Base-by-base conservation (phyloP, 2,329 filamentous ascomycete species). In the Paracamarosporium sp. region DNA sequence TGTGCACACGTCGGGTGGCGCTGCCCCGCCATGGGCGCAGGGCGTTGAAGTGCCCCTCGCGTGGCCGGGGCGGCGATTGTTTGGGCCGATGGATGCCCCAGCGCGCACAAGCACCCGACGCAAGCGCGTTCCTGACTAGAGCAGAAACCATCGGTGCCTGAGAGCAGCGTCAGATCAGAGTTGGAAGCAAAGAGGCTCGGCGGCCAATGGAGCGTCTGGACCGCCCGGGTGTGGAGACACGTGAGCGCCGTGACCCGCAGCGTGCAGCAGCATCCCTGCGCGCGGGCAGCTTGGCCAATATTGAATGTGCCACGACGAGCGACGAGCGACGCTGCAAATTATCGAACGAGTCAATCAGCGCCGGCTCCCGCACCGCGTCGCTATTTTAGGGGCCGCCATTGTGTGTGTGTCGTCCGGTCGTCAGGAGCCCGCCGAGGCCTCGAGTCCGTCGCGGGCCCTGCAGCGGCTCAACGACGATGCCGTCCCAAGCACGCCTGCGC, bases 201-300 rank as follows among this genome's bases (percentile, higher is more conserved):
- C 40, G 43, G 25, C 43, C 43, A 46, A 46, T 46, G 27, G 43
- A 38, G 43, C 43, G 17, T 31, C 43, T 46, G 28, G 25, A 46
- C 25, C 28, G 4, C 25, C 1, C 6, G 1, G 9, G 17, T 15
- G 44, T 46, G 13, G 46, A 17, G 3, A 24, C 33, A 30, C 47
- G 47, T 50, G 47, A 30, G 47, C 22, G 25, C 25, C 22, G 27
- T n/a, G 40, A 22, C 24, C 22, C 47, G 33, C 30, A 27, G 30
- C 33, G 31, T 31, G 31, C 40, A 30, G 45, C 12, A 27, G n/a
- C 25, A 33, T 25, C 51, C 40, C 31, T 28, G 51, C 15, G n/a
- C 51, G 5, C 9, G 50, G 41, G 38, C n/a, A 36, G 38, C 50
- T 53, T 48, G 52, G 52, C 50, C 43, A 46, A n/a, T 55, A 55